These are phyloP conservation scores for Verticillium tricorpus DNA, from an alignment of 2,329 filamentous ascomycete species.

Conservation along the genomic window DNA sequence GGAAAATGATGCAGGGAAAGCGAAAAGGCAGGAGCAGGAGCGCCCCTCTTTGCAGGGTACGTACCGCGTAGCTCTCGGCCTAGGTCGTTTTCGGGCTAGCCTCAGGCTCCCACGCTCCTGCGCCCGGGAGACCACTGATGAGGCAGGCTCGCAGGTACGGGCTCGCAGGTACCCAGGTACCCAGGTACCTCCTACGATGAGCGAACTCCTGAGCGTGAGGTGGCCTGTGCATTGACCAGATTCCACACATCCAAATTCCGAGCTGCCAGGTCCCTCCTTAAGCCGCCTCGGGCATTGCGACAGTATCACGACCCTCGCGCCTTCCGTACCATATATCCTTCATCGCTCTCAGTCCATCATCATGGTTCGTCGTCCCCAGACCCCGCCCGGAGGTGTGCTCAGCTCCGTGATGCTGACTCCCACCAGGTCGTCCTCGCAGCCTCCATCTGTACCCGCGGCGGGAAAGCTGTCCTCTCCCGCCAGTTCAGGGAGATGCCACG, in stretches of 20 bases:
- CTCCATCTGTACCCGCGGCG: slow-evolving; percentile 96
- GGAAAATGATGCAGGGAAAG: background rate
- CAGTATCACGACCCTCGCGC: slow-evolving; percentile 1
- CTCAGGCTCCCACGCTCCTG: background rate
- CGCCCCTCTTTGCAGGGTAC: background rate
- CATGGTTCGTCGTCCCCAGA: slow-evolving; percentile 8
- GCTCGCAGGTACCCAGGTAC: no score
- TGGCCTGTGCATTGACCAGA: slow-evolving; percentile 17
- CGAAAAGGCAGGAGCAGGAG: background rate
- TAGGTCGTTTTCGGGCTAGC: background rate
- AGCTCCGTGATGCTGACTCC: slow-evolving; percentile 6
- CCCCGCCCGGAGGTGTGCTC: background rate
- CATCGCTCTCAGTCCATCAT: slow-evolving; percentile 3
- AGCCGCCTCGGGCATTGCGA: slow-evolving; percentile 8
- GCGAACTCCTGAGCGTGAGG: background rate
- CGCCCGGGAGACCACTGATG: no score
- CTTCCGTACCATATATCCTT: slow-evolving; percentile 10
- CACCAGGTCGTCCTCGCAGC: slow-evolving; percentile 91
- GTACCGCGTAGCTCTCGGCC: background rate
- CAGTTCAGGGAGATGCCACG: slow-evolving; percentile 98
- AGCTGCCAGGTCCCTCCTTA: slow-evolving; percentile 2
- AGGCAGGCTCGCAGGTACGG: no score
- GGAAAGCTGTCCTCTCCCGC: slow-evolving; percentile 95
- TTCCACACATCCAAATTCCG: slow-evolving; percentile 16
- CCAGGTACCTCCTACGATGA: no score